Conservation (phyloP, 1,284 basidiomycete genomes). For the Albatrellus sp. region DNA sequence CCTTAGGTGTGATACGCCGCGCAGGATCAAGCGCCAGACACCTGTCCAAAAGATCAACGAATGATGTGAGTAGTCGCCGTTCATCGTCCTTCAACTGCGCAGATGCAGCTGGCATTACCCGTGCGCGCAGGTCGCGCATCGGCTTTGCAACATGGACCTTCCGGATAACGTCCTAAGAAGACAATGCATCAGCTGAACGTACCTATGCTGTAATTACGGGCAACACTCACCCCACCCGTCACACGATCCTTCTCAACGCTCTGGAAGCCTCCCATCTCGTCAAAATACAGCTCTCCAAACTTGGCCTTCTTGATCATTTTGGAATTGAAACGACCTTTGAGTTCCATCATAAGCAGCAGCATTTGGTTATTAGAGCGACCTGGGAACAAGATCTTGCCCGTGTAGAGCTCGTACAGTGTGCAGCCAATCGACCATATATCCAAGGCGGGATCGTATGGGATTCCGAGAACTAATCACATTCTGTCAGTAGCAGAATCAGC, state of each 20-base stretch:
- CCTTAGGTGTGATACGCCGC: slow-evolving; percentile 76
- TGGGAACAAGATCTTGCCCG: slow-evolving; percentile 96
- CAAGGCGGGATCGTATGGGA: slow-evolving; percentile 87
- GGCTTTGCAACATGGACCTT: slow-evolving; percentile 83
- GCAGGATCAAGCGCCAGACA: slow-evolving; percentile 86
- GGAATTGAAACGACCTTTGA: slow-evolving; percentile 87
- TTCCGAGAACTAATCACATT: slow-evolving; percentile 66
- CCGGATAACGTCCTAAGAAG: slow-evolving; percentile 62
- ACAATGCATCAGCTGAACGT: slow-evolving; percentile 13
- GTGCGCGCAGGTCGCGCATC: slow-evolving; percentile 65
- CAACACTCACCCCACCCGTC: slow-evolving; percentile 60
- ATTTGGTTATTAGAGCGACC: slow-evolving; percentile 97
- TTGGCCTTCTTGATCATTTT: slow-evolving; percentile 92
- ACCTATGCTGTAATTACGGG: slow-evolving; percentile 3
- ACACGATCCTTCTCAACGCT: slow-evolving; percentile 77
- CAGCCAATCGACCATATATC: slow-evolving; percentile 98
- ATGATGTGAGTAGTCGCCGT: slow-evolving; percentile 67
- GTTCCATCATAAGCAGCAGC: slow-evolving; percentile 93
- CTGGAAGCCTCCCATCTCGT: slow-evolving; percentile 77
- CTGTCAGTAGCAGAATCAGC: slow-evolving; percentile 1
- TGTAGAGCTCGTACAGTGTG: slow-evolving; percentile 95
- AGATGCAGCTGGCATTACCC: slow-evolving; percentile 71
- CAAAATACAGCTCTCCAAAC: slow-evolving; percentile 89
- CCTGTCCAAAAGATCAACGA: slow-evolving; percentile 88
- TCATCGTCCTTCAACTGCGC: slow-evolving; percentile 84